Percentiles rank a stretch among this genome's conserved stretches.
Conservation (phyloP, 805 yeast genomes). For the Starmerella khaoyaiensis region DNA sequence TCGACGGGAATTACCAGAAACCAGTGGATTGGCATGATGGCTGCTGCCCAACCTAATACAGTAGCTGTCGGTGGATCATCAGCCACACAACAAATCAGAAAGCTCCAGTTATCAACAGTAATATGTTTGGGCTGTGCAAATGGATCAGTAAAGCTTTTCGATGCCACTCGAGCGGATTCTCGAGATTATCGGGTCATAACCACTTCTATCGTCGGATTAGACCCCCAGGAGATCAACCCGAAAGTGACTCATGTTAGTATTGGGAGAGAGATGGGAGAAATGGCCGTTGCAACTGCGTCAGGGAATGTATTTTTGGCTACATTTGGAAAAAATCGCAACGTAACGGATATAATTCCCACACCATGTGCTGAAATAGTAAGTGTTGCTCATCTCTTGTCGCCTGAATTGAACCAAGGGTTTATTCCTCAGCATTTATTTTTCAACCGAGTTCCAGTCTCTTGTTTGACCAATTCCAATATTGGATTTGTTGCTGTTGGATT, state of each 20-base stretch:
- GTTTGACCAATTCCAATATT: slow-evolving; percentile 53
- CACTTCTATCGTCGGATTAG: slow-evolving; percentile 37
- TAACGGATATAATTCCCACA: slow-evolving; percentile 13
- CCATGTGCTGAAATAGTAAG: slow-evolving; percentile 27
- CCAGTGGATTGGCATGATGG: slow-evolving; percentile 71
- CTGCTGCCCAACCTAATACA: slow-evolving; percentile 34
- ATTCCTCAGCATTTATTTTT: slow-evolving; percentile 41
- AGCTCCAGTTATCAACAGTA: slow-evolving; percentile 44
- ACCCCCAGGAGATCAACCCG: slow-evolving; percentile 29
- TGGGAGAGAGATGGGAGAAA: slow-evolving; percentile 64
- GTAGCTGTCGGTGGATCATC: slow-evolving; percentile 75
- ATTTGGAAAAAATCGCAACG: slow-evolving; percentile 42
- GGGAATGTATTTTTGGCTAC: slow-evolving; percentile 70
- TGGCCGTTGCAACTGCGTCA: slow-evolving; percentile 50
- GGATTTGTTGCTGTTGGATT: slow-evolving; percentile 80
- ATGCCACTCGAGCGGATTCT: slow-evolving; percentile 63
- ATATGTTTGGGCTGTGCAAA: slow-evolving; percentile 52
- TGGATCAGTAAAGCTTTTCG: slow-evolving; percentile 72
- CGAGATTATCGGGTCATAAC: slow-evolving; percentile 48
- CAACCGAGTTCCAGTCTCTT: slow-evolving; percentile 40
- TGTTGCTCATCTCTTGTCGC: slow-evolving; percentile 42
- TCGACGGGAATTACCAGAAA: slow-evolving; percentile 47
- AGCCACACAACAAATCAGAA: slow-evolving; percentile 36
- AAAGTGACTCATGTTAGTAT: slow-evolving; percentile 51
- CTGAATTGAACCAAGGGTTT: slow-evolving; percentile 43